Evolutionary conservation across 2,329 filamentous ascomycete species (phyloP).

Genomic region (Colletotrichum lindemuthianum): DNA sequence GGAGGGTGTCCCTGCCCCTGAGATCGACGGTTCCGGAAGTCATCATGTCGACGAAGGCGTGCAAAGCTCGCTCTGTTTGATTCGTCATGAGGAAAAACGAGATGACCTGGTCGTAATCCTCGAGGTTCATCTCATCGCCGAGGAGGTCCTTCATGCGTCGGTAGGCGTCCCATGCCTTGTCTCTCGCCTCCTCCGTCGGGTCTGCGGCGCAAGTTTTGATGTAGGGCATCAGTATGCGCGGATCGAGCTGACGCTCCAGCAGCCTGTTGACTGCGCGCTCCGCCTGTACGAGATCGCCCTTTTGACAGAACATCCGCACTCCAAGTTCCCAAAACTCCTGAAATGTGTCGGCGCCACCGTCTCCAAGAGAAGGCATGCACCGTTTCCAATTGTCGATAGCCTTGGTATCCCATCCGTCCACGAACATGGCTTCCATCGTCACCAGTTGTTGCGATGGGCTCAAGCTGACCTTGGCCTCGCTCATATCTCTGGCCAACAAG

Average conservation of each 20-base stretch:
- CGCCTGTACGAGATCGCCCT: slow-evolving; percentile 68
- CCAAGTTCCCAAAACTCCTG: slow-evolving; percentile 72
- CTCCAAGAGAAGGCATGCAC: slow-evolving; percentile 62
- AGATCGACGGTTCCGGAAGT: slow-evolving; percentile 65
- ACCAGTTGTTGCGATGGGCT: slow-evolving; percentile 68
- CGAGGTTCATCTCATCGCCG: slow-evolving; percentile 69
- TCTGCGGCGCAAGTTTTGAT: slow-evolving; percentile 72
- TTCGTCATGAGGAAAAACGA: slow-evolving; percentile 75
- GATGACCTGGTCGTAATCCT: slow-evolving; percentile 81
- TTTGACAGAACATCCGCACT: slow-evolving; percentile 69
- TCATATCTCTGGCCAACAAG: slow-evolving; percentile 73
- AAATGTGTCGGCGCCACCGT: slow-evolving; percentile 55
- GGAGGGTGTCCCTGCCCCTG: slow-evolving; percentile 53
- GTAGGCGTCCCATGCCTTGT: slow-evolving; percentile 75
- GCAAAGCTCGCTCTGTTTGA: slow-evolving; percentile 73
- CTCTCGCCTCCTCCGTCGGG: slow-evolving; percentile 55
- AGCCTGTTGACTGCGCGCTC: slow-evolving; percentile 65
- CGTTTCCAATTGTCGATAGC: slow-evolving; percentile 73
- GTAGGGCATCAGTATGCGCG: slow-evolving; percentile 72
- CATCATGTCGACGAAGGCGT: slow-evolving; percentile 92
- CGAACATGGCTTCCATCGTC: slow-evolving; percentile 75
- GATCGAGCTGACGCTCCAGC: slow-evolving; percentile 58
- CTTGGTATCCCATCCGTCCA: slow-evolving; percentile 67
- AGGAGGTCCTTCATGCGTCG: slow-evolving; percentile 70
- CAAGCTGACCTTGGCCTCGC: slow-evolving; percentile 64